Evolutionary conservation across 2,329 filamentous ascomycete genomes (phyloP).

Genomic region (Keithomyces neogunnii): DNA sequence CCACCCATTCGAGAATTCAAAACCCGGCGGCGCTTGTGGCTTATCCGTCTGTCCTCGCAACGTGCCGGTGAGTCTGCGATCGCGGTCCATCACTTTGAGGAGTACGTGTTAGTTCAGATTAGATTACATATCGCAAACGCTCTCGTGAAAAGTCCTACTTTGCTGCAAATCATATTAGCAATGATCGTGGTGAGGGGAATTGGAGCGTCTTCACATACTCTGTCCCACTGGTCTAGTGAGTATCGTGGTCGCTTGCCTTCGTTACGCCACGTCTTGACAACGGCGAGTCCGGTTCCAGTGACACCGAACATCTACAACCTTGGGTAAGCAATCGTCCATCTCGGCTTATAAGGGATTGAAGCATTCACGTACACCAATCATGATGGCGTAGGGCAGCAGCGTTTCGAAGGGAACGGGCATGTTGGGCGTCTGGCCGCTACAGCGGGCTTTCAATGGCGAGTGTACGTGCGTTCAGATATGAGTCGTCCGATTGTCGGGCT

Average conservation of each 20-base stretch:
- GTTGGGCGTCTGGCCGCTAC: slow-evolving; percentile 19
- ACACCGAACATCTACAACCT: slow-evolving; percentile 53
- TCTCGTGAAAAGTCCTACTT: slow-evolving; percentile 32
- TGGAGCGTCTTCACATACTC: slow-evolving; percentile 30
- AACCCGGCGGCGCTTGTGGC: slow-evolving; percentile 47
- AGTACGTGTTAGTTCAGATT: slow-evolving; percentile 1
- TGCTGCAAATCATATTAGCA: slow-evolving; percentile 35
- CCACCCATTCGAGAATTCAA: slow-evolving; percentile 57
- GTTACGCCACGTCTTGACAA: slow-evolving; percentile 49
- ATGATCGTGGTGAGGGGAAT: background rate
- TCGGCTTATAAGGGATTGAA: slow-evolving; percentile 4
- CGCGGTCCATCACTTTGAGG: slow-evolving; percentile 57
- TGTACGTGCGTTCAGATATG: background rate
- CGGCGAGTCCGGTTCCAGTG: slow-evolving; percentile 48
- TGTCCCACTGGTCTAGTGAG: slow-evolving; percentile 56
- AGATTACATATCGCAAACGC: slow-evolving; percentile 1
- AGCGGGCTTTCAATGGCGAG: slow-evolving; percentile 17
- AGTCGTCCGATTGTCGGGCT: background rate
- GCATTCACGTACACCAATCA: slow-evolving; percentile 43
- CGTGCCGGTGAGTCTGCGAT: slow-evolving; percentile 50
- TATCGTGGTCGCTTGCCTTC: slow-evolving; percentile 53
- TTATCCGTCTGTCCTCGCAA: slow-evolving; percentile 50
- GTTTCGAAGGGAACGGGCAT: slow-evolving; percentile 60
- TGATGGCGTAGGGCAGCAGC: slow-evolving; percentile 56
- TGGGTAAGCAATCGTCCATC: background rate